Percentiles rank a stretch among this genome's conserved stretches.
Evolutionary conservation across 129 eudicot species (phyloP).

Genomic region (Dittrichia graveolens): DNA sequence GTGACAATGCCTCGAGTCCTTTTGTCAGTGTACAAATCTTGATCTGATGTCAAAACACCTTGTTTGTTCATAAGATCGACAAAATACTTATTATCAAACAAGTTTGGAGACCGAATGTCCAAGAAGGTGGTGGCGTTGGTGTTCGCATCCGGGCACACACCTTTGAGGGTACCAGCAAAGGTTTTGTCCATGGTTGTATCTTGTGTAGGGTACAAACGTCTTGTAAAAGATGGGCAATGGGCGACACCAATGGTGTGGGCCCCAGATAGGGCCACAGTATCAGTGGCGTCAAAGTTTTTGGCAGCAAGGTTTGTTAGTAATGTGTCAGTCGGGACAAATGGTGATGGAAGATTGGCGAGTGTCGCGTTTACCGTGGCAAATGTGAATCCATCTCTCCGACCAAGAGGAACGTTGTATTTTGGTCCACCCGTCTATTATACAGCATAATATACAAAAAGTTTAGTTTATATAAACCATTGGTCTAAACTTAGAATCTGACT

Average conservation of each 20-base stretch:
- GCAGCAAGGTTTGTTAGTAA: slow-evolving; percentile 40
- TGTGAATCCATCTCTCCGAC: slow-evolving; percentile 54
- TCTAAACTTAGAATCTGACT: background rate
- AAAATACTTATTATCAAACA: slow-evolving; percentile 70
- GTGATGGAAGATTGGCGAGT: slow-evolving; percentile 59
- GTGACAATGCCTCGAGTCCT: slow-evolving; percentile 56
- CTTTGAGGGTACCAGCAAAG: slow-evolving; percentile 50
- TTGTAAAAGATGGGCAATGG: slow-evolving; percentile 56
- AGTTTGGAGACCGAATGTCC: slow-evolving; percentile 60
- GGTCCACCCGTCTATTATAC: slow-evolving; percentile 64
- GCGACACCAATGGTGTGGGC: slow-evolving; percentile 69
- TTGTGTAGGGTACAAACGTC: slow-evolving; percentile 61
- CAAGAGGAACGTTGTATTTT: slow-evolving; percentile 51
- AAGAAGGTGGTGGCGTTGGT: slow-evolving; percentile 45
- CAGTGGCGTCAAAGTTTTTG: slow-evolving; percentile 51
- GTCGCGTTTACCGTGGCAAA: slow-evolving; percentile 59
- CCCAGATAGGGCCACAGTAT: slow-evolving; percentile 71
- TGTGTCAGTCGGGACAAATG: slow-evolving; percentile 43
- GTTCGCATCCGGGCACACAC: slow-evolving; percentile 36
- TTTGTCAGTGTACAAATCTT: slow-evolving; percentile 55
- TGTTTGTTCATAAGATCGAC: slow-evolving; percentile 68
- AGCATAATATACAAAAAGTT: background rate
- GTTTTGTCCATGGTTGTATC: slow-evolving; percentile 59
- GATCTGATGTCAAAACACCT: slow-evolving; percentile 64
- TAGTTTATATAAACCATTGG: background rate